Conservation (phyloP, 2,329 filamentous ascomycete genomes). For the Cytospora schulzeri region DNA sequence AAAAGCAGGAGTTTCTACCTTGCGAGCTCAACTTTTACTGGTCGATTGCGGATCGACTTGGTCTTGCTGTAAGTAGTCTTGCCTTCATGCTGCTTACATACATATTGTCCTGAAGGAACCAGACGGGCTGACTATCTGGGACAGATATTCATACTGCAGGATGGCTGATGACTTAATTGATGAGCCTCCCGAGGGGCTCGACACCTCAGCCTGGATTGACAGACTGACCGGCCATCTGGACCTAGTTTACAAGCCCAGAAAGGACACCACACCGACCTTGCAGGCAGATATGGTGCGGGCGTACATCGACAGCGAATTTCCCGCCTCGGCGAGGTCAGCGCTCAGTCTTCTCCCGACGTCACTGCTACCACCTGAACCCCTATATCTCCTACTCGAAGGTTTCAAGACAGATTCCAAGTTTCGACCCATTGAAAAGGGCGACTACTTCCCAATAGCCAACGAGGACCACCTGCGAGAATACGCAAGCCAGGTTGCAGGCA, state of each 20-base stretch:
- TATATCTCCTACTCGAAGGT: slow-evolving; percentile 66
- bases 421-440: slow-evolving; percentile 17
- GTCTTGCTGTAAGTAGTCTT: slow-evolving; percentile 59
- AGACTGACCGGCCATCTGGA: slow-evolving; percentile 61
- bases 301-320: slow-evolving; percentile 54
- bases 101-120: background rate
- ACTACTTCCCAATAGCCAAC: slow-evolving; percentile 57
- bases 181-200: slow-evolving; percentile 54
- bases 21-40: slow-evolving; percentile 69
- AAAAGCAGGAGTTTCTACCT: slow-evolving; percentile 77
- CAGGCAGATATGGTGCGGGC: slow-evolving; percentile 19
- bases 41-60: slow-evolving; percentile 67
- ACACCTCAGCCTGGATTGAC: slow-evolving; percentile 60
- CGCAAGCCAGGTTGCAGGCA: slow-evolving; percentile 69
- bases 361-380: slow-evolving; percentile 58
- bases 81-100: background rate
- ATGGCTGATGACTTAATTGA: slow-evolving; percentile 75
- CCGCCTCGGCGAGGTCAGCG: slow-evolving; percentile 52
- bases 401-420: slow-evolving; percentile 71
- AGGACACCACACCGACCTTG: slow-evolving; percentile 32
- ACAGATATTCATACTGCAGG: slow-evolving; percentile 71
- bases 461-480: slow-evolving; percentile 65
- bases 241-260: slow-evolving; percentile 46
- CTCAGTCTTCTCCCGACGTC: slow-evolving; percentile 60
- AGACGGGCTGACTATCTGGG: slow-evolving; percentile 21